phyloP scores from a whole-genome alignment of 2,329 filamentous ascomycete species.

The Fusarium citri region DNA sequence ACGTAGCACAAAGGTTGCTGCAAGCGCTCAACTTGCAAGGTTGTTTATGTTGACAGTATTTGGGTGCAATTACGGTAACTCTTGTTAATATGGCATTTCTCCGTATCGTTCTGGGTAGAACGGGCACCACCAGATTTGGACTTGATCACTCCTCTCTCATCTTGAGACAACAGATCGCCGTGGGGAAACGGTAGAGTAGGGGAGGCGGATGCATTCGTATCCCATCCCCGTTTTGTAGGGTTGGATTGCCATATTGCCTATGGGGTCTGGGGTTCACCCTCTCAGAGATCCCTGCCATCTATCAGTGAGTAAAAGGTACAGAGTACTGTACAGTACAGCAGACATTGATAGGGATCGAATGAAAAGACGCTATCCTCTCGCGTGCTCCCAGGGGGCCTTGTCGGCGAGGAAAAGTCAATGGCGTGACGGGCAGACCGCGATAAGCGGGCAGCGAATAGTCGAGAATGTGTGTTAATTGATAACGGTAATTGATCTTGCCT shows the following conservation, averaged over 20 bases:
- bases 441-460: constrained; percentile 1
- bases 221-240: constrained; percentile 25
- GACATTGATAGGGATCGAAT: constrained; percentile 17
- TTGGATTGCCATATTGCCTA: constrained; percentile 1
- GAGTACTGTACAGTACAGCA: neutral
- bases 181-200: neutral
- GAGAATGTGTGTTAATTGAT: constrained; percentile 12
- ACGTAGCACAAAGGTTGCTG: constrained; percentile 27
- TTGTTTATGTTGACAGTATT: constrained; percentile 7
- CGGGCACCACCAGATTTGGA: neutral
- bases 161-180: constrained; percentile 22
- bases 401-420: constrained; percentile 10
- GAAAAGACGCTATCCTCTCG: constrained; percentile 16
- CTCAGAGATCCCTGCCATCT: constrained; percentile 19
- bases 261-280: constrained; percentile 28
- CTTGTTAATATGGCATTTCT: neutral
- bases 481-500: neutral
- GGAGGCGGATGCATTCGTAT: constrained; percentile 24
- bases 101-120: neutral
- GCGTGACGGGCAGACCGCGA: constrained; percentile 15
- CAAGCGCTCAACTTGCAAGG: constrained; percentile 29
- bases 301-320: neutral
- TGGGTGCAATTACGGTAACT: constrained; percentile 4
- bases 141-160: constrained; percentile 1
- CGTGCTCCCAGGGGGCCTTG: constrained; percentile 11